Evolutionary conservation across 768 basidiomycete genomes (phyloP).

Genomic region (Mycena capillaripes): DNA sequence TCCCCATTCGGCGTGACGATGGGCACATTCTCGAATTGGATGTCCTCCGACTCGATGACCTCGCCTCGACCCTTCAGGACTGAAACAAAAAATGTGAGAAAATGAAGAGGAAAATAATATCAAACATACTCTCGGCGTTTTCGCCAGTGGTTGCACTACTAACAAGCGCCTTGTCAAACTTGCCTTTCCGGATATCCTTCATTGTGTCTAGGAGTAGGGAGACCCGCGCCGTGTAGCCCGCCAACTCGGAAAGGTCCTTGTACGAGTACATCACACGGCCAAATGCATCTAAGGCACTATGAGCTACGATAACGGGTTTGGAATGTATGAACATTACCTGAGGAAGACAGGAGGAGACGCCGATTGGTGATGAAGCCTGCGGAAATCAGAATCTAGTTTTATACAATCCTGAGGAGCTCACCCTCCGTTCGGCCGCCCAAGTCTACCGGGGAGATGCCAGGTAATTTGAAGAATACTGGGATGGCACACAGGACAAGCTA

Average conservation of each 20-base stretch:
- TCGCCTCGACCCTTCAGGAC: slow-evolving; percentile 86
- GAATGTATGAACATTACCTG: slow-evolving; percentile 60
- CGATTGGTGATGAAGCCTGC: slow-evolving; percentile 97
- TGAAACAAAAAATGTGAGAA: slow-evolving; percentile 45
- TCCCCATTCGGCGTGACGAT: slow-evolving; percentile 98
- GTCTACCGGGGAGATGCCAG: slow-evolving; percentile 76
- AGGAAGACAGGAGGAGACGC: slow-evolving; percentile 88
- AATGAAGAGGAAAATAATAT: not conserved
- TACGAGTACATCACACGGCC: slow-evolving; percentile 98
- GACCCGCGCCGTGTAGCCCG: slow-evolving; percentile 95
- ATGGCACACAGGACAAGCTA: slow-evolving; percentile 92
- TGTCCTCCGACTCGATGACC: slow-evolving; percentile 88
- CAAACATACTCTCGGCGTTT: slow-evolving; percentile 77
- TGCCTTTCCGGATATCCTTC: slow-evolving; percentile 85
- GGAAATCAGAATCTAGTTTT: not conserved
- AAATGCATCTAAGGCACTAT: slow-evolving; percentile 78
- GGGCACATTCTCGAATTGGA: slow-evolving; percentile 93
- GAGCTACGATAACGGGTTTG: slow-evolving; percentile 1
- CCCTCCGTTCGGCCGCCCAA: slow-evolving; percentile 93
- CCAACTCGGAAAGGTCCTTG: slow-evolving; percentile 95
- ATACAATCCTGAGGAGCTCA: slow-evolving; percentile 42
- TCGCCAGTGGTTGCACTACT: slow-evolving; percentile 80
- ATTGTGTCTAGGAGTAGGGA: slow-evolving; percentile 92
- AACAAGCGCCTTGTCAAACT: slow-evolving; percentile 91
- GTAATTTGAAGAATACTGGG: slow-evolving; percentile 91